Conservation (phyloP, 139 green algal species). For the Yamagishiella unicocca region DNA sequence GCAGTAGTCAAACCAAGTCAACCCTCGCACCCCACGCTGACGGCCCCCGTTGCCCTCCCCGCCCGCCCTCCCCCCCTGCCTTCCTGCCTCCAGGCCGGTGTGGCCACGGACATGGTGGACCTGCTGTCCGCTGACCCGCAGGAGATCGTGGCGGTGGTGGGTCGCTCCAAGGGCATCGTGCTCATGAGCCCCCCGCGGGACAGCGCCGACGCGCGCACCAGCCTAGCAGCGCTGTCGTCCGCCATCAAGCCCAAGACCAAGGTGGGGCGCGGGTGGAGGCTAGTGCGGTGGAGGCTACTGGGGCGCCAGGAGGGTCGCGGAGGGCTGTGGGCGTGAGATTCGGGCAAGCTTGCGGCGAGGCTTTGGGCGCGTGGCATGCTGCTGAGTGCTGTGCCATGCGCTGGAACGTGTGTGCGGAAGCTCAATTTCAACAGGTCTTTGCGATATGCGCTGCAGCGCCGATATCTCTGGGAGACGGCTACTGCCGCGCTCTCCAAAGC, state of each 20-base stretch:
- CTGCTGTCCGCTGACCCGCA: constrained; percentile 82
- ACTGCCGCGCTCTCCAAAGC: too few species aligned
- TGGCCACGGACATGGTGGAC: constrained; percentile 92
- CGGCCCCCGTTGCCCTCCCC: background rate
- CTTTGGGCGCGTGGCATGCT: too few species aligned
- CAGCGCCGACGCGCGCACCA: constrained; percentile 65
- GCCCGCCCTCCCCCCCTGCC: background rate
- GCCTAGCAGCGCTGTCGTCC: constrained; percentile 80
- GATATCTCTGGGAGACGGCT: too few species aligned
- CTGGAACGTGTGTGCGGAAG: too few species aligned
- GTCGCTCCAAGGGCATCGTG: constrained; percentile 77
- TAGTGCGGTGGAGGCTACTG: background rate
- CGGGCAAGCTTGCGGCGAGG: too few species aligned
- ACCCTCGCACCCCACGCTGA: constrained; percentile 32
- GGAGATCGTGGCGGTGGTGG: constrained; percentile 54
- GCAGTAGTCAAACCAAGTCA: too few species aligned
- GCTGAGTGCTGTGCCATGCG: too few species aligned
- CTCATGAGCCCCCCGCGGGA: constrained; percentile 85
- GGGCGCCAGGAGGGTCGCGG: too few species aligned
- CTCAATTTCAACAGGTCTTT: too few species aligned
- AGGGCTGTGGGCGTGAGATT: too few species aligned
- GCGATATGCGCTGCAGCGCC: too few species aligned
- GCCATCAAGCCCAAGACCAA: constrained; percentile 88
- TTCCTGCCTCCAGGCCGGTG: constrained; percentile 23
- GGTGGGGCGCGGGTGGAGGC: constrained; percentile 26